phyloP scores from a whole-genome alignment of 352 stramenopile species.

The Phytophthora meadii region DNA sequence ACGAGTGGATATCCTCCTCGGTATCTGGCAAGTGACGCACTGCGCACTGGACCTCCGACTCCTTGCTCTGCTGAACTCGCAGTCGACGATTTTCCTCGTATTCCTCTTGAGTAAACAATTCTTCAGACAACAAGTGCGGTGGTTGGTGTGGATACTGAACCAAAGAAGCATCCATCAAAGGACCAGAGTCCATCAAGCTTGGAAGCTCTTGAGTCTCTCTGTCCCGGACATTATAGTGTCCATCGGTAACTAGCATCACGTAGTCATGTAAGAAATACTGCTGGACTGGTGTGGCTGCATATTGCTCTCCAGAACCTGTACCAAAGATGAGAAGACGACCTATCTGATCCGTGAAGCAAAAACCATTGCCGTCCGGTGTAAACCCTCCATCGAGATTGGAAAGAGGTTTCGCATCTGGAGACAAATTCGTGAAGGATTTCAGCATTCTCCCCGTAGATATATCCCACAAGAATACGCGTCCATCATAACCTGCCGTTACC shows the following conservation, averaged over 20 bases:
- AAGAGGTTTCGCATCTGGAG: constrained; percentile 63
- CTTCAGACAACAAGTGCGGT: constrained; percentile 59
- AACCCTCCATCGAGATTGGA: constrained; percentile 82
- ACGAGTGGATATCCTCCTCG: constrained; percentile 53
- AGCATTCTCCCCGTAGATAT: constrained; percentile 73
- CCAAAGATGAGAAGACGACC: constrained; percentile 83
- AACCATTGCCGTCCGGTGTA: constrained; percentile 65
- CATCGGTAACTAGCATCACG: constrained; percentile 86
- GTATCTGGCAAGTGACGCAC: constrained; percentile 58
- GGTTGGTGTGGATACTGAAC: constrained; percentile 80
- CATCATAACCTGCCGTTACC: constrained; percentile 86
- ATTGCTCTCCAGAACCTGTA: constrained; percentile 72
- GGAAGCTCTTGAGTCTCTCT: constrained; percentile 85
- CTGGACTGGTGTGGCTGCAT: constrained; percentile 68
- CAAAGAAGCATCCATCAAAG: constrained; percentile 78
- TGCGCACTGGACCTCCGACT: constrained; percentile 71
- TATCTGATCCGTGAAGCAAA: constrained; percentile 88
- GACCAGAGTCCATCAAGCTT: constrained; percentile 84
- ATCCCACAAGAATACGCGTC: constrained; percentile 86
- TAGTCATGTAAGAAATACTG: constrained; percentile 94
- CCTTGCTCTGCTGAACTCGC: constrained; percentile 68
- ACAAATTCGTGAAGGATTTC: constrained; percentile 68
- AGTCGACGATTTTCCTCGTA: constrained; percentile 71
- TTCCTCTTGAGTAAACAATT: constrained; percentile 44
- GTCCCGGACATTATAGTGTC: constrained; percentile 90